Conservation (phyloP, 2,329 filamentous ascomycete genomes). For the Microcyclosporella mali region DNA sequence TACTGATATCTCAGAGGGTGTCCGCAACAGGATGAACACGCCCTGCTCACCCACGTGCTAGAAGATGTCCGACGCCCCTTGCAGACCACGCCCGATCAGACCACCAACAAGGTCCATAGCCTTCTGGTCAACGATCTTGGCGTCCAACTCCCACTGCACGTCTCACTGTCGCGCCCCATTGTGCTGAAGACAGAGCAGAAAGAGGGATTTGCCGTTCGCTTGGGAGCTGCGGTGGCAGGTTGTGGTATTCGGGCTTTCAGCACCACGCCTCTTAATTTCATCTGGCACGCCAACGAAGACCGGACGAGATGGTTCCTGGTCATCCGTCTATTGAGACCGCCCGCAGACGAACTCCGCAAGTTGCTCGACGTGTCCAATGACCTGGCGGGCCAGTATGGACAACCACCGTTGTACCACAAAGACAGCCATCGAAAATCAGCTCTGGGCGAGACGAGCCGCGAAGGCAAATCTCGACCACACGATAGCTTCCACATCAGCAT, state of each 20-base stretch:
- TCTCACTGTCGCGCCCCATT: constrained; percentile 81
- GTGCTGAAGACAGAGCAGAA: constrained; percentile 67
- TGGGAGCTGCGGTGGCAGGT: constrained; percentile 44
- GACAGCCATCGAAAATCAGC: constrained; percentile 19
- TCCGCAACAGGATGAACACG: constrained; percentile 46
- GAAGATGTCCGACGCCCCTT: constrained; percentile 16
- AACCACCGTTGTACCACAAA: constrained; percentile 63
- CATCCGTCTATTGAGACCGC: constrained; percentile 49
- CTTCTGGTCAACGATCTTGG: constrained; percentile 73
- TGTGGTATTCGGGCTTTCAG: constrained; percentile 41
- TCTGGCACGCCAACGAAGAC: constrained; percentile 63
- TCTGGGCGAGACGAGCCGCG: constrained; percentile 2
- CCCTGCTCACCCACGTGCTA: constrained; percentile 36
- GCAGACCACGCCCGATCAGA: neutral
- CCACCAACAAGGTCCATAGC: constrained; percentile 46
- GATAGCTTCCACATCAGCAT: constrained; percentile 75
- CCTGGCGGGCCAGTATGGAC: constrained; percentile 53
- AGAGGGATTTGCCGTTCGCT: constrained; percentile 55
- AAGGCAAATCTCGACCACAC: neutral
- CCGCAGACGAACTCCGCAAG: constrained; percentile 34
- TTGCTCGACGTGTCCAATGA: constrained; percentile 64
- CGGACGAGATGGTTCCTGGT: constrained; percentile 77
- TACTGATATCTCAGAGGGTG: constrained; percentile 44
- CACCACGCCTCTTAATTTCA: constrained; percentile 42
- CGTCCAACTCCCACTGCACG: constrained; percentile 73